Conservation (phyloP, 2,329 filamentous ascomycete genomes). For the Pseudocercospora musae region DNA sequence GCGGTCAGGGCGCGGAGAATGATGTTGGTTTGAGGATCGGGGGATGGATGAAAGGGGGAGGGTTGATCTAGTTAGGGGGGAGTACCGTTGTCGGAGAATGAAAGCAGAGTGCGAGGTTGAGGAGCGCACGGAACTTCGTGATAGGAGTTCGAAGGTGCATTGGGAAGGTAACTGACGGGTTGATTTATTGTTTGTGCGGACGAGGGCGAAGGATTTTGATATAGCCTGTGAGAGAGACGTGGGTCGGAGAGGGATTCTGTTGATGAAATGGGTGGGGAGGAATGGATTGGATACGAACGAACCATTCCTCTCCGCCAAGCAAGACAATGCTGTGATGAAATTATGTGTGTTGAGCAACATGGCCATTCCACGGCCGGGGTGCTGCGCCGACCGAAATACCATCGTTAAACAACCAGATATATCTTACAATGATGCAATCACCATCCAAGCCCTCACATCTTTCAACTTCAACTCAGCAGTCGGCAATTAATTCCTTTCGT, state of each 20-base stretch:
- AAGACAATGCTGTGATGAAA: constrained; percentile 17
- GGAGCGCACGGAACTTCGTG: constrained; percentile 13
- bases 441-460: constrained; percentile 46
- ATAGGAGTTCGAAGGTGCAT: constrained; percentile 19
- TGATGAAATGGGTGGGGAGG: too few species aligned
- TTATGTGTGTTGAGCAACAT: constrained; percentile 59
- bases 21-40: constrained; percentile 9
- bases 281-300: too few species aligned
- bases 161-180: constrained; percentile 15
- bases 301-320: constrained; percentile 20
- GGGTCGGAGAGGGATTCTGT: too few species aligned
- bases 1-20: constrained; percentile 23
- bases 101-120: constrained; percentile 21
- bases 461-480: constrained; percentile 66
- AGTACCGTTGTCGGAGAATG: constrained; percentile 17
- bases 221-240: constrained; percentile 11
- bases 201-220: constrained; percentile 16
- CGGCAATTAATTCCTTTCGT: constrained; percentile 65
- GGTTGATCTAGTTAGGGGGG: not conserved
- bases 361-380: constrained; percentile 17
- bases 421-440: not conserved
- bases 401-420: not conserved
- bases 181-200: constrained; percentile 13
- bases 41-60: constrained; percentile 8
- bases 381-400: constrained; percentile 55